A percentile compares a stretch with the other conserved stretches of the same genome.
Evolutionary conservation across 2,329 filamentous ascomycete species (phyloP).

Genomic region (Monilinia aucupariae): DNA sequence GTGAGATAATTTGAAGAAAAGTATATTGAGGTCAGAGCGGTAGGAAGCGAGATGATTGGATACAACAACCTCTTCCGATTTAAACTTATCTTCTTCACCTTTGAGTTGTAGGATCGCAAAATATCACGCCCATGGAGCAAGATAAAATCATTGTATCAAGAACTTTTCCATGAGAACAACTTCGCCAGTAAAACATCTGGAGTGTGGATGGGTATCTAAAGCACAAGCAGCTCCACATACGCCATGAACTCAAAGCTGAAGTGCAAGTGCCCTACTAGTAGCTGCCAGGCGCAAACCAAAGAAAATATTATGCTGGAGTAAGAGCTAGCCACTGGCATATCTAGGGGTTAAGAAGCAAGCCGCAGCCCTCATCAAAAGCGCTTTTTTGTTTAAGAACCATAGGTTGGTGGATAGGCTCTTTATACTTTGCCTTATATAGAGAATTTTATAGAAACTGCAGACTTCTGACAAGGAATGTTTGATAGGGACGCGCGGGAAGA

Average conservation of each 20-base stretch:
- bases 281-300: background rate
- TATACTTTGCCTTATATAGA: background rate
- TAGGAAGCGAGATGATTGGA: conserved; percentile 2
- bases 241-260: background rate
- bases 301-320: background rate
- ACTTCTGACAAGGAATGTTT: background rate
- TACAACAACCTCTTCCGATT: background rate
- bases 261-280: conserved; percentile 10
- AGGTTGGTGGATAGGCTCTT: background rate
- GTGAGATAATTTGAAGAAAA: background rate
- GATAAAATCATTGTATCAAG: background rate
- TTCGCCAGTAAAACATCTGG: too few species aligned
- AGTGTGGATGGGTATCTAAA: background rate
- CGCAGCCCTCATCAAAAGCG: background rate
- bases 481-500: background rate
- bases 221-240: background rate
- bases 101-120: background rate
- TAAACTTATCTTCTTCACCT: background rate
- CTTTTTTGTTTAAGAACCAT: background rate
- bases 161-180: background rate
- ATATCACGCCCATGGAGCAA: background rate
- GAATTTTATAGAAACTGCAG: background rate
- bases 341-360: background rate
- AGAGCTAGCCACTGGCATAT: background rate
- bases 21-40: conserved; percentile 6